A percentile compares a stretch with the other conserved stretches of the same genome.
These are phyloP conservation scores for Saccharomyces eubayanus DNA, from an alignment of 805 yeast species.

Conservation along the genomic window DNA sequence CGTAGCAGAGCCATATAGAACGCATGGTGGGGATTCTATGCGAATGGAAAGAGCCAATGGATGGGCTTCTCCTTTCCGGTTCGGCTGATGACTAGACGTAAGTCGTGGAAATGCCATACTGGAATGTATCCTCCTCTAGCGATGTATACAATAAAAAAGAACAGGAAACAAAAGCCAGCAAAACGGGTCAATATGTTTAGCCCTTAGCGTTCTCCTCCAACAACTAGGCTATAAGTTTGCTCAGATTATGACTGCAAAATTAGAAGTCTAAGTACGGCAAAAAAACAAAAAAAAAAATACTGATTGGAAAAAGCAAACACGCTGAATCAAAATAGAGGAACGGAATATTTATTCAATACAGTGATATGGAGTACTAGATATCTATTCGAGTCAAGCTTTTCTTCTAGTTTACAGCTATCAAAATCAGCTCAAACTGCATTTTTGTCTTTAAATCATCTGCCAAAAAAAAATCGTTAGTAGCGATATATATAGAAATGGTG, in stretches of 20 bases:
- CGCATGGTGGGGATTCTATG: slow-evolving; percentile 86
- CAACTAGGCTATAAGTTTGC: background rate
- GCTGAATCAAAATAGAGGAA: background rate
- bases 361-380: background rate
- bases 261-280: background rate
- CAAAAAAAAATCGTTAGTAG: background rate
- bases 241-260: background rate
- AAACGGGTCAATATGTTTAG: background rate
- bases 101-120: background rate
- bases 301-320: background rate
- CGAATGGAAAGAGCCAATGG: slow-evolving; percentile 47
- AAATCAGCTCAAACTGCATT: background rate
- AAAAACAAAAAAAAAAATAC: background rate
- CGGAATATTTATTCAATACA: background rate
- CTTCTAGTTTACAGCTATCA: background rate
- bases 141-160: background rate
- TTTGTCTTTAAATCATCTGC: background rate
- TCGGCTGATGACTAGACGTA: background rate
- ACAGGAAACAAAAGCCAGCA: background rate
- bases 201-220: background rate
- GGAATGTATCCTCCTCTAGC: background rate
- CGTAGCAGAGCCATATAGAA: slow-evolving; percentile 67
- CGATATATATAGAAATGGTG: background rate
- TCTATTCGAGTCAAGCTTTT: background rate
- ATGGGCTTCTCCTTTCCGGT: slow-evolving; percentile 8